phyloP scores from a whole-genome alignment of 805 yeast species.

The Tetrapisispora namnaoensis region DNA sequence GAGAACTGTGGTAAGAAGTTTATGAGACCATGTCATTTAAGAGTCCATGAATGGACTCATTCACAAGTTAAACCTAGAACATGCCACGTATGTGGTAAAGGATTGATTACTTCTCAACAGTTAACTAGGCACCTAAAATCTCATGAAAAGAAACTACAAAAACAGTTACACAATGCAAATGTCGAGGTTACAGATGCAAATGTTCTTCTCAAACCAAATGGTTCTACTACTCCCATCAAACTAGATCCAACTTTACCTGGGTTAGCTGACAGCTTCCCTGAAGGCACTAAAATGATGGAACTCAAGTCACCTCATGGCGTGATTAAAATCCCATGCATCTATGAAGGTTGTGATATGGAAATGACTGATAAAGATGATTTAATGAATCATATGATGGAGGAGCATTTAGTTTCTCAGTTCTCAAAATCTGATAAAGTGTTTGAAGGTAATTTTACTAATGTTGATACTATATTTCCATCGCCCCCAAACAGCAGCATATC shows the following conservation, averaged over 20 bases:
- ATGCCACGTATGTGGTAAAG: slow-evolving; percentile 49
- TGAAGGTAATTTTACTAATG: background rate
- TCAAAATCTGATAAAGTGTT: background rate
- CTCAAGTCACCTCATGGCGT: slow-evolving; percentile 1
- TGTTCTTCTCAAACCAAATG: background rate
- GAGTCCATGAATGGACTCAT: slow-evolving; percentile 71
- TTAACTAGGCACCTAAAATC: slow-evolving; percentile 50
- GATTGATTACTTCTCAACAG: slow-evolving; percentile 51
- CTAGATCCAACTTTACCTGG: background rate
- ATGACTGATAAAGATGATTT: slow-evolving; percentile 8
- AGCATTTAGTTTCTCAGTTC: slow-evolving; percentile 11
- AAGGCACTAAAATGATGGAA: background rate
- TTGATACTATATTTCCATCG: slow-evolving; percentile 2
- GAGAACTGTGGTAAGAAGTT: slow-evolving; percentile 53
- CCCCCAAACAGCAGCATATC: background rate
- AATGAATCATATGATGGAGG: slow-evolving; percentile 13
- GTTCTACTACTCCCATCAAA: background rate
- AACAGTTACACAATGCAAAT: background rate
- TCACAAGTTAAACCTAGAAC: slow-evolving; percentile 43
- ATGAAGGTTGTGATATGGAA: slow-evolving; percentile 9
- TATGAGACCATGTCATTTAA: slow-evolving; percentile 67
- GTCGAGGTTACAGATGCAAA: background rate
- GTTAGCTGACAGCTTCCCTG: background rate
- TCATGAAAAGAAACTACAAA: slow-evolving; percentile 33
- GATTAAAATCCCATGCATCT: slow-evolving; percentile 8